Base-by-base conservation (phyloP, 164 flowering plant species). In the Echeveria elegans region DNA sequence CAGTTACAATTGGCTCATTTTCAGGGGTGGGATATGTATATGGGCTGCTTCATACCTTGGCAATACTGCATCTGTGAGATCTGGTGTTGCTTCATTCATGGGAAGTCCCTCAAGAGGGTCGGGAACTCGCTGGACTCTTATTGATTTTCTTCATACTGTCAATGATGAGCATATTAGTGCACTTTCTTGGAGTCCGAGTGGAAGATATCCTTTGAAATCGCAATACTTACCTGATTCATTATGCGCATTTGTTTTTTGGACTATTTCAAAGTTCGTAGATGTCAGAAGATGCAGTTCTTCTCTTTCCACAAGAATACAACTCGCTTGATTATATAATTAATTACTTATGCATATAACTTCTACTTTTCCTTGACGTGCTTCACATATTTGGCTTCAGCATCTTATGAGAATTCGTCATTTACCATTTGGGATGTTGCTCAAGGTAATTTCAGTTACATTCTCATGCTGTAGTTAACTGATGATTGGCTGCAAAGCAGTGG, bases 21-120 rank as follows among this genome's bases (percentile, higher is more conserved):
- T 64, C 80, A 94, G 98, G 84, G 89, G 90, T 72, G 97, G 99
- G 64, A 83, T 94, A 71, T 91, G 97, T 84, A 79, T 94, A 15
- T 94, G 99, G 99, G 81, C 90, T 70, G 96, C 94, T 79, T 88
- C 96, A 65, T 89, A 78, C 76, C 96, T 96, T 31, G 99, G 96
- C 23, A 89, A 86, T 79, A 78, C 85, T 43, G 90, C 96, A 24
- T 75, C 86, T 70, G 87, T 86, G 63, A 89, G 47, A 40, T 79
- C 90, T 67, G 90, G 96, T 63, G 78, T 74, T 77, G 74, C 88
- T 56, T 77, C 90, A 59, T 85, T 77, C 67, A 68, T 76, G 37
- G 91, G 93, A 43, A 73, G 86, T 28, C 72, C 84, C 50, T 81
- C 95, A 58, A 86, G 89, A 76, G 89, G 96, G 65, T 82, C 93